Evolutionary conservation across 2,329 filamentous ascomycete genomes (phyloP), one percentile per base, ranked within the genome.

Genomic region (Pestalotiopsis sp.): DNA sequence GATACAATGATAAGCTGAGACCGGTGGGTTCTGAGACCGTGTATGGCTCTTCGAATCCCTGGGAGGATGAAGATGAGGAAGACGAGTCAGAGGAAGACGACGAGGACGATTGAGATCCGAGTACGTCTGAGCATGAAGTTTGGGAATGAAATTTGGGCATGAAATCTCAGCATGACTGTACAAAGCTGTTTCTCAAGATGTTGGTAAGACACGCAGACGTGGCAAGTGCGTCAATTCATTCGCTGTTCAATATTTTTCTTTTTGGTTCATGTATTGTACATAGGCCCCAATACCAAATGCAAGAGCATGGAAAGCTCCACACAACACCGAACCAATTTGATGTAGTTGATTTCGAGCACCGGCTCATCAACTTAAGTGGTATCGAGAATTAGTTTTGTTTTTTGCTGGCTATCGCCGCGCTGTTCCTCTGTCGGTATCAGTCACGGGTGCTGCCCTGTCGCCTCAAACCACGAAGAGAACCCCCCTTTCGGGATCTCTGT

Each of bases 1-100:
- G 86, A 68, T 88, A 92, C 68, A 87, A 92, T 70, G 85, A 88
- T 49, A 85, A 87, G 73, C 78, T 94, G 68, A 81, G 82, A 57
- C 79, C 83, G 36, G 63, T 75, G 56, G 69, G 68, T 23, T 31
- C 52, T 57, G 23, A 31, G 3, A 2, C 60, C 14, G 60, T 64
- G 38, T 67, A 67, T 20, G 69, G 69, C 20, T 64, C 39, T 4
- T 23, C 38, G 17, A n/a, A 49, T 11, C 14, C n/a, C 5, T 20
- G 14, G 12, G 68, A 68, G 1, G 71, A 73, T 5, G 49, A 72
- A 3, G 67, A 68, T 9, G 70, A 72, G 14, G 68, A 68, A 9
- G 66, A 68, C 31, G 57, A 17, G n/a, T 66, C 45, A 4, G 60
- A 64, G 13, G 39, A 49, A 41, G 68, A 67, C n/a, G 60, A 38